Conservation (phyloP, 1,139 yeast genomes). For the Blastobotrys arbuscula region DNA sequence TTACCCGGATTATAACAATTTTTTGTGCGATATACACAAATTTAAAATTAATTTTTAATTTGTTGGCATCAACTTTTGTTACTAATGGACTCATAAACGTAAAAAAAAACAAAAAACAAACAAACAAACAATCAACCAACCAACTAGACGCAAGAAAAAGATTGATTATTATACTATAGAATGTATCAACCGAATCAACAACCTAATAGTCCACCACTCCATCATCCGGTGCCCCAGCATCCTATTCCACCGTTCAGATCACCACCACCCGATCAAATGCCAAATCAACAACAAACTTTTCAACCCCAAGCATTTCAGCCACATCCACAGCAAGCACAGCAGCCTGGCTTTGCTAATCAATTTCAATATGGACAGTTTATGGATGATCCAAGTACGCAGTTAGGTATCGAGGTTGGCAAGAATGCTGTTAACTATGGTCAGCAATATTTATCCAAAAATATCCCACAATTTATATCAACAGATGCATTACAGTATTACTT, state of each 20-base stretch:
- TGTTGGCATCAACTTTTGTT: neutral
- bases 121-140: neutral
- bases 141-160: neutral
- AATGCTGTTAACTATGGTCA: conserved; percentile 67
- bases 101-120: too few species aligned
- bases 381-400: conserved; percentile 73
- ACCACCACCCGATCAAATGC: conserved; percentile 31
- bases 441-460: conserved; percentile 66
- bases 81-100: neutral
- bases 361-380: conserved; percentile 38
- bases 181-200: conserved; percentile 5
- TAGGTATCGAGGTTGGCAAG: conserved; percentile 88
- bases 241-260: conserved; percentile 38
- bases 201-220: conserved; percentile 42
- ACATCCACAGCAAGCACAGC: neutral
- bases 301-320: conserved; percentile 4
- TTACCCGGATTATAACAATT: neutral
- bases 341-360: conserved; percentile 5
- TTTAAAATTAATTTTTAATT: neutral
- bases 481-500: conserved; percentile 73
- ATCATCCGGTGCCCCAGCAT: conserved; percentile 44
- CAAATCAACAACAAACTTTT: neutral
- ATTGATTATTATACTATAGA: neutral
- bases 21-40: neutral
- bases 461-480: conserved; percentile 33